A percentile compares a stretch with the other conserved stretches of the same genome.
Evolutionary conservation across 192 early-diverging fungal genomes (phyloP).

Genomic region (Coemansia sp.): DNA sequence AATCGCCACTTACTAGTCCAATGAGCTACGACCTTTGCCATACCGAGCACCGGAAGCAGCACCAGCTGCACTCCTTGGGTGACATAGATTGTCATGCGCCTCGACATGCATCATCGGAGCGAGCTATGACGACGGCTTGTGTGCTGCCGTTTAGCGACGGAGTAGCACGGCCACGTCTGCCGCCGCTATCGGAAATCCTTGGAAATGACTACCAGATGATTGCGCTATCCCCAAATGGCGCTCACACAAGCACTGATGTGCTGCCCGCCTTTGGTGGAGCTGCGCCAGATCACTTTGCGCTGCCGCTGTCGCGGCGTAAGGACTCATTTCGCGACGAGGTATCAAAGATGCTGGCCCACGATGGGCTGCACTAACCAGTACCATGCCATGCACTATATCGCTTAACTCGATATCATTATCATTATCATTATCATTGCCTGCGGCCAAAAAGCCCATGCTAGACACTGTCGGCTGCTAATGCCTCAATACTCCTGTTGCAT

Average conservation of each 20-base stretch:
- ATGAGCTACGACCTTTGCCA: slow-evolving; percentile 1
- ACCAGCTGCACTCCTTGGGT: background rate
- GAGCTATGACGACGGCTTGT: background rate
- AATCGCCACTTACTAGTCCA: background rate
- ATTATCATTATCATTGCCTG: background rate
- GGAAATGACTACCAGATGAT: slow-evolving; percentile 42
- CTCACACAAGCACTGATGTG: background rate
- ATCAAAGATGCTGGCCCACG: slow-evolving; percentile 15
- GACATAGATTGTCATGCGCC: background rate
- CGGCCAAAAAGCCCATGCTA: background rate
- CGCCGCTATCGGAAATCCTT: slow-evolving; percentile 45
- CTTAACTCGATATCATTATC: background rate
- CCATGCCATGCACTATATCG: slow-evolving; percentile 1
- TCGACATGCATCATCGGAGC: slow-evolving; percentile 10
- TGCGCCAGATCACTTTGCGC: background rate
- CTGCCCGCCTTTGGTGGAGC: background rate
- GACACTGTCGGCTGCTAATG: background rate
- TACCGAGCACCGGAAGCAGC: background rate
- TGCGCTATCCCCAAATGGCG: slow-evolving; percentile 18
- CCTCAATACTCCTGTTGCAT: background rate
- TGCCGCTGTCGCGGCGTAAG: slow-evolving; percentile 7
- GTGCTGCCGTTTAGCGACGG: slow-evolving; percentile 43
- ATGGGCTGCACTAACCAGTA: slow-evolving; percentile 7
- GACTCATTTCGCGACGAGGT: slow-evolving; percentile 18
- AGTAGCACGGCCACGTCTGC: slow-evolving; percentile 34